Conservation (phyloP, 306 rosid species). For the Rosa chinensis region DNA sequence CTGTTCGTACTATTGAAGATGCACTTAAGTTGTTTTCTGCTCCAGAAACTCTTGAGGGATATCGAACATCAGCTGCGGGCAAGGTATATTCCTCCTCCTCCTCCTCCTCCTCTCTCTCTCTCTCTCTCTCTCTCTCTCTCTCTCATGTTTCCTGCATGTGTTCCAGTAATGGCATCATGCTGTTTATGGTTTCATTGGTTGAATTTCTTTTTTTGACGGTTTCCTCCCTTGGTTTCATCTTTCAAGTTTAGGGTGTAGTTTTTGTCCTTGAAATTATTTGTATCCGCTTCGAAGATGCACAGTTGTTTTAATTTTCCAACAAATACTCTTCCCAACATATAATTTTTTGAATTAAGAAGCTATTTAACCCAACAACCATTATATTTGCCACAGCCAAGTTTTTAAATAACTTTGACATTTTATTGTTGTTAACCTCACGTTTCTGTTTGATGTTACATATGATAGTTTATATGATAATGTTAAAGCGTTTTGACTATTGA, state of each 20-base stretch:
- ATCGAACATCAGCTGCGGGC: conserved; percentile 69
- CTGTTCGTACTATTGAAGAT: conserved; percentile 75
- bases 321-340: background rate
- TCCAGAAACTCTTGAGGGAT: conserved; percentile 92
- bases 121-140: background rate
- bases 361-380: background rate
- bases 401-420: background rate
- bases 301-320: background rate
- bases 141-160: background rate
- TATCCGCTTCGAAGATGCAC: background rate
- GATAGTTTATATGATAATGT: background rate
- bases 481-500: background rate
- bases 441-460: background rate
- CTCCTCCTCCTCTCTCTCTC: background rate
- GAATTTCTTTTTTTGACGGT: background rate
- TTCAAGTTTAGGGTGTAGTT: background rate
- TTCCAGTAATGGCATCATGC: background rate
- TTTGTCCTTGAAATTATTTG: background rate
- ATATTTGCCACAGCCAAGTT: background rate
- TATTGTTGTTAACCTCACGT: background rate
- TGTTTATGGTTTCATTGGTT: background rate
- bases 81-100: conserved; percentile 45
- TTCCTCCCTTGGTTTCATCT: background rate
- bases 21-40: conserved; percentile 85
- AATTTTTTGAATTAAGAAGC: background rate